Percentiles rank a stretch among this genome's conserved stretches.
phyloP scores from a whole-genome alignment of 495 filamentous ascomycete genomes.

The Podospora didyma region DNA sequence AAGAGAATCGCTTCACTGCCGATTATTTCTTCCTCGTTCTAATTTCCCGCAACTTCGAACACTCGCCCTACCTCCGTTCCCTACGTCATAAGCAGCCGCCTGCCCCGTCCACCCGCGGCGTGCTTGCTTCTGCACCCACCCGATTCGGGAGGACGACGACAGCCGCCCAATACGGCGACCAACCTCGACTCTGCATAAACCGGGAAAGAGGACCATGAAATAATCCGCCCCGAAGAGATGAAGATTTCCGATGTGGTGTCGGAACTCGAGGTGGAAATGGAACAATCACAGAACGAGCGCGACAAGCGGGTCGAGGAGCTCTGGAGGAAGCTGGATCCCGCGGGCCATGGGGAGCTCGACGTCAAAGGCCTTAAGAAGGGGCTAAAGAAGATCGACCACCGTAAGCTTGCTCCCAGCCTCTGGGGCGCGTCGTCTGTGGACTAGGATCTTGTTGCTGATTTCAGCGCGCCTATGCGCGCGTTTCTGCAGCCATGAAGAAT shows the following conservation, averaged over 20 bases:
- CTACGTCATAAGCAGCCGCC: constrained; percentile 15
- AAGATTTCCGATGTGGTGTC: constrained; percentile 39
- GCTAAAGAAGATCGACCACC: constrained; percentile 85
- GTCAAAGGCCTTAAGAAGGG: constrained; percentile 78
- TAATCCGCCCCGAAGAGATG: constrained; percentile 30
- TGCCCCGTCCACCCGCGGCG: neutral
- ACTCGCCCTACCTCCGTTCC: neutral
- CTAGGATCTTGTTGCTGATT: constrained; percentile 18
- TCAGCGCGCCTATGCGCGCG: neutral
- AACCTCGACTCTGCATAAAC: constrained; percentile 4
- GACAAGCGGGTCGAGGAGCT: constrained; percentile 74
- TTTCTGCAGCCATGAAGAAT: constrained; percentile 76
- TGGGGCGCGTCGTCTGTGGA: neutral
- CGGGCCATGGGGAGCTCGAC: constrained; percentile 73
- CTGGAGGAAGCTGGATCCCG: constrained; percentile 76
- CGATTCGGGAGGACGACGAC: neutral
- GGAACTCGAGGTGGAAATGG: constrained; percentile 41
- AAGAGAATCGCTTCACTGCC: constrained; percentile 4
- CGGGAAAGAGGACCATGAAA: constrained; percentile 27
- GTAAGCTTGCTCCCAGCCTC: constrained; percentile 48
- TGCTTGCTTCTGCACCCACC: neutral
- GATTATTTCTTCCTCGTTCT: neutral
- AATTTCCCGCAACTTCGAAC: constrained; percentile 18
- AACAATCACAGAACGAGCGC: constrained; percentile 65
- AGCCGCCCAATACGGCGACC: too few relatives aligned